Evolutionary conservation across 2,329 filamentous ascomycete genomes (phyloP), one percentile per base, ranked within the genome.

Genomic region (Botrytis fabae): DNA sequence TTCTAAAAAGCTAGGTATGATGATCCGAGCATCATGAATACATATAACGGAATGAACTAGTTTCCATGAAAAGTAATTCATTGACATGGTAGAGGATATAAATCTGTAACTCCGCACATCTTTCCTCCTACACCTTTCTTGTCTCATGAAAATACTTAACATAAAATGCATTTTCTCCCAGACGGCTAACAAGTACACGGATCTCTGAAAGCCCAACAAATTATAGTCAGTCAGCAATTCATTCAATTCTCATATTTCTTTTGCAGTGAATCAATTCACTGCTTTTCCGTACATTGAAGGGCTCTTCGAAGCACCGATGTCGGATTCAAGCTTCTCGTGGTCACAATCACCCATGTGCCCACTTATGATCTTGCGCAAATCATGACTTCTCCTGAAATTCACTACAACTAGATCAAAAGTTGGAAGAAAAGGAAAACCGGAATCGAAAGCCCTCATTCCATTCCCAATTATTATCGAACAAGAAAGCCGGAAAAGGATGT

Each of bases 401-500:
- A 57, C n/a, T 57, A 57, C n/a, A 32, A 18, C n/a, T 18, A 18
- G 14, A 54, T 54, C 51, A 0, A 7, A 54, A n/a, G 14, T 8
- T 18, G 14, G n/a, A 54, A 28, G 14, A 44, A 9, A 54, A 54
- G 14, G 6, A n/a, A 9, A 28, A 18, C 5, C 3, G 14, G 18
- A 2, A 28, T 28, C n/a, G 1, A 54, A 28, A 28, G 1, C 14
- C 12, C 7, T 54, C n/a, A 28, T 16, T 9, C 6, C 6, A 28
- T 28, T 28, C n/a, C 6, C 28, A 1, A 4, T 18, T 1, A 0
- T 28, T 18, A 6, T 1, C 3, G 6, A 8, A 18, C n/a, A 54
- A 54, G 14, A 4, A 28, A 0, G 3, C 12, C 25, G 1, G 14
- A 8, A n/a, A n/a, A 54, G 3, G 1, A 18, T 0, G 0, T 18